Evolutionary conservation across 75 land plant species (phyloP), one percentile per base, ranked within the genome.

Genomic region (Pseudotsuga menziesii): DNA sequence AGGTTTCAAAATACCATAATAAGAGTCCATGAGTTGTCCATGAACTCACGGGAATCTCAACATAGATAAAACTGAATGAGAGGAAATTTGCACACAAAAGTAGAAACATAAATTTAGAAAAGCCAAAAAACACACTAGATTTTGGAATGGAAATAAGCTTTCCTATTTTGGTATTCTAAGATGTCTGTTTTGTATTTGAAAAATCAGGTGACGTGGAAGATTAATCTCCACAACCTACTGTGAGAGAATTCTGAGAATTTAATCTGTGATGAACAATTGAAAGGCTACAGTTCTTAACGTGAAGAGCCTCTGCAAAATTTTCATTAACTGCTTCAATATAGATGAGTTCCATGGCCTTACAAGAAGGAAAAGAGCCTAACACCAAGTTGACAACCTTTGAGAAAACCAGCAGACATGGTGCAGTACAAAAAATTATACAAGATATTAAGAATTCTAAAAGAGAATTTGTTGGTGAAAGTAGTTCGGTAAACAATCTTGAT

Each of bases 251-350:
- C n/a, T 3, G 3, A 69, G 52, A 39, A 8, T 7, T 35, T 69
- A 23, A 41, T n/a, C 9, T 41, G 23, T n/a, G 13, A 19, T 69
- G 52, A 6, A 36, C 72, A 41, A 23, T 8, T 19, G 20, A 22
- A 69, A 6, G 41, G 48, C 41, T n/a, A 39, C n/a, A n/a, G 52
- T 69, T 69, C 72, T 69, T n/a, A 69, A 41, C 5, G 72, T 41
- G 72, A 41, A n/a, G 52, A 41, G 20, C 4, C 52, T 5, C 3
- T 17, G 17, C 20, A 13, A 8, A n/a, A 69, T 7, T 41, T n/a
- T 36, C 22, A 41, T n/a, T 69, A 48, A 48, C 25, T n/a, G 13
- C n/a, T 69, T 69, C n/a, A 41, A 69, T 19, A 36, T 69, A 41
- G 20, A 39, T 20, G 23, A 44, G n/a, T 69, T 41, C n/a, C 35